Conservation (phyloP, 805 yeast species). For the Diddensiella transvaalensis region DNA sequence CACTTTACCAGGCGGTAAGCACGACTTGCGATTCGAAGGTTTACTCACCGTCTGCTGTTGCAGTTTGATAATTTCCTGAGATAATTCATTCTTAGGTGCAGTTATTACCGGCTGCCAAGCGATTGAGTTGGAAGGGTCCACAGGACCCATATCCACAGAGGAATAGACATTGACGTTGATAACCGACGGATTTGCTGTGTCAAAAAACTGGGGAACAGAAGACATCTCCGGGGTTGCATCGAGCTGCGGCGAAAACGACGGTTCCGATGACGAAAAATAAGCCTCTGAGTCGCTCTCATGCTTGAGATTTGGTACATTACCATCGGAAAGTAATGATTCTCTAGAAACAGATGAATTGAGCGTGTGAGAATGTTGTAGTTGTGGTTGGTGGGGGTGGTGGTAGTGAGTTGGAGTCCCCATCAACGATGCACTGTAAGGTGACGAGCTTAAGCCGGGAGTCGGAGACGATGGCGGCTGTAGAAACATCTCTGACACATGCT, state of each 20-base stretch:
- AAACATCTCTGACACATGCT: slow-evolving; percentile 1
- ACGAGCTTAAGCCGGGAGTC: neutral
- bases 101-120: slow-evolving; percentile 38
- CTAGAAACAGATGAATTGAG: neutral
- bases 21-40: slow-evolving; percentile 44
- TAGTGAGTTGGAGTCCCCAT: neutral
- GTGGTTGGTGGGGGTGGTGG: neutral
- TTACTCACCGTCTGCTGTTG: slow-evolving; percentile 32
- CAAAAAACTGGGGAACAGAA: slow-evolving; percentile 16
- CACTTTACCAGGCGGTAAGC: slow-evolving; percentile 84
- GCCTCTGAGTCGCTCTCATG: slow-evolving; percentile 22
- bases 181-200: slow-evolving; percentile 11
- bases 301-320: slow-evolving; percentile 2
- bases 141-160: slow-evolving; percentile 21
- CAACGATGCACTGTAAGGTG: neutral
- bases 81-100: slow-evolving; percentile 31
- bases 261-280: slow-evolving; percentile 21
- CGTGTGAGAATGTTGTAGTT: neutral
- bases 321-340: neutral
- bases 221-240: slow-evolving; percentile 22
- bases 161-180: slow-evolving; percentile 22
- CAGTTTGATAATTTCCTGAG: slow-evolving; percentile 32
- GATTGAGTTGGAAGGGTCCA: slow-evolving; percentile 31
- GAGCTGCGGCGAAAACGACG: slow-evolving; percentile 21
- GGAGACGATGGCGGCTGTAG: slow-evolving; percentile 3